Conservation (phyloP, 1,284 basidiomycete genomes). For the Marasmius tenuissimus region DNA sequence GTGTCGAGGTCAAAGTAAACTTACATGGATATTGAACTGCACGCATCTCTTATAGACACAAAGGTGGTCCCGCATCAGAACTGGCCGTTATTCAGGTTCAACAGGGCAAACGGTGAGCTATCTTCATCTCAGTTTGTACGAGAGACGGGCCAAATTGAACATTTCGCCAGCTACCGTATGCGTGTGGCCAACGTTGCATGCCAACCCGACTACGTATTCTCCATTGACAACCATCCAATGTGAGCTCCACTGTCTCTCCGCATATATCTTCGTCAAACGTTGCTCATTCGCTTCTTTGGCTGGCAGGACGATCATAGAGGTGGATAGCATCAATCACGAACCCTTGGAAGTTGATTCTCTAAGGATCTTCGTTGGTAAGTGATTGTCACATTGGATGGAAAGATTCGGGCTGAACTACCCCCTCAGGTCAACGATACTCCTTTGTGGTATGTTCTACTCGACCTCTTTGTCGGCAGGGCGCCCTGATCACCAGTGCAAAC, state of each 20-base stretch:
- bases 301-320: slow-evolving; percentile 45
- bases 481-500: slow-evolving; percentile 9
- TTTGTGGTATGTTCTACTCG: slow-evolving; percentile 28
- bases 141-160: too few species aligned
- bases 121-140: too few species aligned
- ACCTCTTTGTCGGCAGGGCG: slow-evolving; percentile 25
- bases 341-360: slow-evolving; percentile 42
- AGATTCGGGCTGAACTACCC: too few species aligned
- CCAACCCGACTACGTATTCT: slow-evolving; percentile 35
- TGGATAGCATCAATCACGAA: slow-evolving; percentile 41
- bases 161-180: slow-evolving; percentile 28
- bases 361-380: slow-evolving; percentile 20
- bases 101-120: slow-evolving; percentile 25
- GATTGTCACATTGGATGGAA: too few species aligned
- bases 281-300: not conserved
- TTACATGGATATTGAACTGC: not conserved
- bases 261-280: too few species aligned
- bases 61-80: slow-evolving; percentile 18
- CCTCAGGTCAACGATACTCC: slow-evolving; percentile 37
- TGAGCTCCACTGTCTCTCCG: slow-evolving; percentile 12
- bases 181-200: slow-evolving; percentile 35
- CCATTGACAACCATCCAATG: slow-evolving; percentile 41
- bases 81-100: slow-evolving; percentile 29
- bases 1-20: slow-evolving; percentile 1
- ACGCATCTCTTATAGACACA: not conserved